These are phyloP conservation scores for Adansonia rubrostipa DNA, from an alignment of 441 rosid genomes.

Conservation along the genomic window DNA sequence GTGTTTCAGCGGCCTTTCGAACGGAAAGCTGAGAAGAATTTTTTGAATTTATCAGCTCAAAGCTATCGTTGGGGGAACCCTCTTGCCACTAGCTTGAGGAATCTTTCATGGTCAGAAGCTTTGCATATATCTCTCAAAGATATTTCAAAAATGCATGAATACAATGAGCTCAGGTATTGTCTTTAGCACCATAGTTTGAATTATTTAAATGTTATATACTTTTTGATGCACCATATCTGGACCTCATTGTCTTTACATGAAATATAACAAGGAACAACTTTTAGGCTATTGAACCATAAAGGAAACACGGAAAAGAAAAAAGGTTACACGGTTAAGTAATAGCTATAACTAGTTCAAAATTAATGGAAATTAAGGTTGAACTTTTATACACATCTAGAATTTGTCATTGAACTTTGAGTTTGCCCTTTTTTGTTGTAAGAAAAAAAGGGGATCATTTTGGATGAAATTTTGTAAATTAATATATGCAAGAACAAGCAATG, in stretches of 20 bases:
- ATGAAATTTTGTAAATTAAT: background rate
- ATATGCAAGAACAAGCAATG: background rate
- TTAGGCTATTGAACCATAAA: conserved; percentile 11
- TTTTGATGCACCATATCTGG: background rate
- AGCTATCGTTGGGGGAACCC: conserved; percentile 81
- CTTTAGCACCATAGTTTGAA: background rate
- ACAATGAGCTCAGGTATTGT: conserved; percentile 53
- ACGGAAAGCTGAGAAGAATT: conserved; percentile 37
- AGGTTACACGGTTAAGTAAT: background rate
- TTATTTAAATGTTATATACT: background rate
- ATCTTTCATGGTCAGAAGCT: conserved; percentile 71
- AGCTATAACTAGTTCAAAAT: background rate
- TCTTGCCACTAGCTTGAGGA: conserved; percentile 54
- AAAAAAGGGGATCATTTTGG: too few species aligned
- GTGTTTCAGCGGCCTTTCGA: conserved; percentile 57
- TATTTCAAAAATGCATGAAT: conserved; percentile 38
- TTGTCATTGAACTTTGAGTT: background rate
- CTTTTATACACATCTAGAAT: background rate
- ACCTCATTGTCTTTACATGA: conserved; percentile 17
- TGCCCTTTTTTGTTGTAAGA: background rate
- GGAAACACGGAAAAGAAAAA: background rate
- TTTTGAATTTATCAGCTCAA: conserved; percentile 42
- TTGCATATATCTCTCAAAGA: conserved; percentile 61
- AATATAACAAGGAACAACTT: conserved; percentile 22
- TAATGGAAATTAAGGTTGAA: background rate